Conservation (phyloP, 139 green algal species). For the Raphidocelis subcapitata region DNA sequence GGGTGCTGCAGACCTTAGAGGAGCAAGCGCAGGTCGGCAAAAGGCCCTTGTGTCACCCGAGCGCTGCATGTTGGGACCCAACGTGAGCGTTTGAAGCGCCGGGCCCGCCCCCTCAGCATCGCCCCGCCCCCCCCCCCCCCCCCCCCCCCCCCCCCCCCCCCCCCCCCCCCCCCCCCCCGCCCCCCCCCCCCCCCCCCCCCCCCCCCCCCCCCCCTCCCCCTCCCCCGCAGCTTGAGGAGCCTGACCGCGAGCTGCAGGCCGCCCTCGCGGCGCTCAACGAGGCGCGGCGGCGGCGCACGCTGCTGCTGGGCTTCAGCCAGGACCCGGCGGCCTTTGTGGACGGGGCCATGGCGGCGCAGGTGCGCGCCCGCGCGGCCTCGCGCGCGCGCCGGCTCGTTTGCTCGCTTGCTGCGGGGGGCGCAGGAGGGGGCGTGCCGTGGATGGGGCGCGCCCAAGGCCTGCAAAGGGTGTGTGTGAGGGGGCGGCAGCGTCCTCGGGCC, state of each 20-base stretch:
- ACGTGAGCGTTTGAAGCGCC: too few relatives aligned
- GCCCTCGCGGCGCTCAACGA: slow-evolving; percentile 38
- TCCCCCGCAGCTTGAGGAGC: slow-evolving; percentile 22
- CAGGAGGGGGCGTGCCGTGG: not conserved
- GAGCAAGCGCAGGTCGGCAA: too few relatives aligned
- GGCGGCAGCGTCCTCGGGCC: too few relatives aligned
- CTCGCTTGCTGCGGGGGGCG: not conserved
- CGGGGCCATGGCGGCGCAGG: slow-evolving; percentile 64
- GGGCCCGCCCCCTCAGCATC: too few relatives aligned
- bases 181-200: too few relatives aligned
- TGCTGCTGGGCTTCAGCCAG: slow-evolving; percentile 76
- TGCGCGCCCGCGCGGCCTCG: not conserved
- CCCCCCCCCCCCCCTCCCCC: not conserved
- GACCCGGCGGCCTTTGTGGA: slow-evolving; percentile 77
- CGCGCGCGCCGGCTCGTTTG: not conserved
- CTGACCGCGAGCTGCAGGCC: slow-evolving; percentile 3
- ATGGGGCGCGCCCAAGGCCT: not conserved
- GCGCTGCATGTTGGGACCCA: too few relatives aligned
- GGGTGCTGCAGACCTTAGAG: too few relatives aligned
- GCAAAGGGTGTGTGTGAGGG: not conserved
- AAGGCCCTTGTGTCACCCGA: too few relatives aligned
- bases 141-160: too few relatives aligned
- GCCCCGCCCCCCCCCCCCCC: too few relatives aligned
- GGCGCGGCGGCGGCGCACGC: slow-evolving; percentile 55
- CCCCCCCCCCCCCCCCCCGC: too few relatives aligned